Evolutionary conservation across 352 stramenopile genomes (phyloP).

Genomic region (Globisporangium orthogonon): DNA sequence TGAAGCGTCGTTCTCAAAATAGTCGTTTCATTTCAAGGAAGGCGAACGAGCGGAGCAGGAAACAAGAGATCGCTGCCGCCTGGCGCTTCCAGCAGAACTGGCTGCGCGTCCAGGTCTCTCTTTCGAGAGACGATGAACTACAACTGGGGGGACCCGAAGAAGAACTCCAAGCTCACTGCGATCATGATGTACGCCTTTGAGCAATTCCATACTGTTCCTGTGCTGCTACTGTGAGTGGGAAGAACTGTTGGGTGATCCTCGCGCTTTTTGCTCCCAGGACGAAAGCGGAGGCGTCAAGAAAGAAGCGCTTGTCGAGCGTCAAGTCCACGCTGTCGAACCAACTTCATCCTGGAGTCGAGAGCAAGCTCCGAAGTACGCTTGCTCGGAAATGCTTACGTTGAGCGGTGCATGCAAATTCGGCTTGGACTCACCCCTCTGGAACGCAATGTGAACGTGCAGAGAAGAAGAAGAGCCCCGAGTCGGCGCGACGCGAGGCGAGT

Average conservation of each 20-base stretch:
- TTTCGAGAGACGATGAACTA: slow-evolving; percentile 41
- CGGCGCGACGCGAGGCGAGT: slow-evolving; percentile 14
- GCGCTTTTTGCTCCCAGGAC: slow-evolving; percentile 24
- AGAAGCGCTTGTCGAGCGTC: slow-evolving; percentile 64
- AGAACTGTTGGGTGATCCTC: neutral
- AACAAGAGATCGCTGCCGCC: too few relatives aligned
- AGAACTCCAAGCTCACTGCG: slow-evolving; percentile 62
- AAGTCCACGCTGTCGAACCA: slow-evolving; percentile 79
- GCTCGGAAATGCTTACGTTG: too few relatives aligned
- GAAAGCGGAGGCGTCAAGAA: slow-evolving; percentile 58
- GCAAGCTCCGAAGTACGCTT: slow-evolving; percentile 57
- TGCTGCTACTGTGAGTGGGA: too few relatives aligned
- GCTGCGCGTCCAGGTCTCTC: too few relatives aligned
- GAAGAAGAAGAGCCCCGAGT: slow-evolving; percentile 30
- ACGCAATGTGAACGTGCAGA: slow-evolving; percentile 11
- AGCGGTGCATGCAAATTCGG: too few relatives aligned
- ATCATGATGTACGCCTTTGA: slow-evolving; percentile 62
- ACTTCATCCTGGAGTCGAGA: slow-evolving; percentile 47
- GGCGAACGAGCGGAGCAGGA: too few relatives aligned
- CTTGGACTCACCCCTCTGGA: neutral
- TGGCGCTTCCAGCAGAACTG: too few relatives aligned
- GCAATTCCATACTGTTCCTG: neutral
- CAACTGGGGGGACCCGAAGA: slow-evolving; percentile 81
- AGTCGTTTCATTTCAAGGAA: too few relatives aligned
- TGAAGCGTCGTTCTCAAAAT: too few relatives aligned